These are phyloP conservation scores for Pseudohalonectria lignicola DNA, from an alignment of 2,329 filamentous ascomycete genomes.

Conservation along the genomic window DNA sequence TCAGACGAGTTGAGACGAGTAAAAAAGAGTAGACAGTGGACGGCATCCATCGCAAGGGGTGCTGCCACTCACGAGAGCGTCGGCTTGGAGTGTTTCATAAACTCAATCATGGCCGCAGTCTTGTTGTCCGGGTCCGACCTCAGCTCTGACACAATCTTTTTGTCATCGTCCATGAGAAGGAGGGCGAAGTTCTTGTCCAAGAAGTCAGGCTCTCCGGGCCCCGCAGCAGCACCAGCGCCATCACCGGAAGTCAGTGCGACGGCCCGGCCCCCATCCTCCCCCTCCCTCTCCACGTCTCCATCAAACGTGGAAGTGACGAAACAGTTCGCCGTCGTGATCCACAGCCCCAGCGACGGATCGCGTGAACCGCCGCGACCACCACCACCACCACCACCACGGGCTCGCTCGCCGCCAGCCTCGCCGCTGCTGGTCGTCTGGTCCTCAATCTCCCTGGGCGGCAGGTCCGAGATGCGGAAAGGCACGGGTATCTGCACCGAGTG, in stretches of 20 bases:
- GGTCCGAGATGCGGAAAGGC: slow-evolving; percentile 59
- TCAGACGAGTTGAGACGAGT: neutral
- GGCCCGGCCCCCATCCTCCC: neutral
- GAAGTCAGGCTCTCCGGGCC: slow-evolving; percentile 41
- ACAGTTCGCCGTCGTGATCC: slow-evolving; percentile 79
- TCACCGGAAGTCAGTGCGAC: too few relatives aligned
- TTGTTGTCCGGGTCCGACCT: slow-evolving; percentile 67
- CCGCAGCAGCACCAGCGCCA: neutral
- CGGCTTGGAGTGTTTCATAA: slow-evolving; percentile 63
- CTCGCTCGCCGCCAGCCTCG: too few relatives aligned
- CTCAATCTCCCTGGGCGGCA: slow-evolving; percentile 57
- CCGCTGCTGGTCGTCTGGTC: too few relatives aligned
- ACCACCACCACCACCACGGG: too few relatives aligned
- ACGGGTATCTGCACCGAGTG: slow-evolving; percentile 55
- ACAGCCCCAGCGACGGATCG: slow-evolving; percentile 51
- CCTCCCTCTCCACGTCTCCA: neutral
- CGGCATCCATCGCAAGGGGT: too few relatives aligned
- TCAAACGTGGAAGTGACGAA: slow-evolving; percentile 35
- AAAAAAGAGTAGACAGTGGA: neutral
- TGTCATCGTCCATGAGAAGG: slow-evolving; percentile 73
- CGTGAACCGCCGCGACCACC: slow-evolving; percentile 24
- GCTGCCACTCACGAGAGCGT: slow-evolving; percentile 52
- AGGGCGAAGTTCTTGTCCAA: slow-evolving; percentile 82
- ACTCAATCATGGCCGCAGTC: slow-evolving; percentile 68
- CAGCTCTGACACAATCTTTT: slow-evolving; percentile 61